Conservation (phyloP, 768 basidiomycete genomes). For the Mycena polygramma region DNA sequence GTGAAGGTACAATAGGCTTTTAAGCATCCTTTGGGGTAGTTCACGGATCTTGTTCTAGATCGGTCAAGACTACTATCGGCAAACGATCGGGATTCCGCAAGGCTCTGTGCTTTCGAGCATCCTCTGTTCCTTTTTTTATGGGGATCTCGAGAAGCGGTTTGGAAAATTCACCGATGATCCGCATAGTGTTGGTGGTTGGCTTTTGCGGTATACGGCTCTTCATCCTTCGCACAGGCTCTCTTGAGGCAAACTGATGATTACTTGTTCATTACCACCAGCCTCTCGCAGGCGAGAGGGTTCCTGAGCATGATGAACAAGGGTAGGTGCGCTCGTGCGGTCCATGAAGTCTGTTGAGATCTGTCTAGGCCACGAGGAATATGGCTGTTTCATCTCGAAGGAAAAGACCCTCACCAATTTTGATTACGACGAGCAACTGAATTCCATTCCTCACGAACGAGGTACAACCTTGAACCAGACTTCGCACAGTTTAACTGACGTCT, state of each 20-base stretch:
- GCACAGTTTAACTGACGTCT: neutral
- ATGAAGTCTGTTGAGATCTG: neutral
- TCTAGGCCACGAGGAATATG: slow-evolving; percentile 93
- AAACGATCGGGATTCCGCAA: slow-evolving; percentile 96
- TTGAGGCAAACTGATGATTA: slow-evolving; percentile 96
- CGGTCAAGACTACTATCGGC: slow-evolving; percentile 83
- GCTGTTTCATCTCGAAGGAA: slow-evolving; percentile 88
- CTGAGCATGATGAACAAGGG: slow-evolving; percentile 83
- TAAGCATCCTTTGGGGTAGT: neutral
- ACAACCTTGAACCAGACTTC: neutral
- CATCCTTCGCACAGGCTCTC: slow-evolving; percentile 65
- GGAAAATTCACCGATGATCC: slow-evolving; percentile 67
- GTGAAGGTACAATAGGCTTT: slow-evolving; percentile 74
- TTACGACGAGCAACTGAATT: slow-evolving; percentile 50
- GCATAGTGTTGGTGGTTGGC: slow-evolving; percentile 63
- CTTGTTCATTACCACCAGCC: slow-evolving; percentile 83
- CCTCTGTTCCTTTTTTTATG: slow-evolving; percentile 96
- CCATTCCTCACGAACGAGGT: slow-evolving; percentile 29
- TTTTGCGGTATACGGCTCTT: neutral
- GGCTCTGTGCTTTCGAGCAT: slow-evolving; percentile 95
- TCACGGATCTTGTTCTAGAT: slow-evolving; percentile 64
- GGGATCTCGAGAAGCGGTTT: slow-evolving; percentile 81
- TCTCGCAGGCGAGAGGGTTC: slow-evolving; percentile 73
- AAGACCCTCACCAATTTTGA: slow-evolving; percentile 95
- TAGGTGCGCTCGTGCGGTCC: slow-evolving; percentile 37